These are phyloP conservation scores for Pseudonitzschia delicatissima DNA, from an alignment of 108 stramenopile genomes.

Conservation along the genomic window DNA sequence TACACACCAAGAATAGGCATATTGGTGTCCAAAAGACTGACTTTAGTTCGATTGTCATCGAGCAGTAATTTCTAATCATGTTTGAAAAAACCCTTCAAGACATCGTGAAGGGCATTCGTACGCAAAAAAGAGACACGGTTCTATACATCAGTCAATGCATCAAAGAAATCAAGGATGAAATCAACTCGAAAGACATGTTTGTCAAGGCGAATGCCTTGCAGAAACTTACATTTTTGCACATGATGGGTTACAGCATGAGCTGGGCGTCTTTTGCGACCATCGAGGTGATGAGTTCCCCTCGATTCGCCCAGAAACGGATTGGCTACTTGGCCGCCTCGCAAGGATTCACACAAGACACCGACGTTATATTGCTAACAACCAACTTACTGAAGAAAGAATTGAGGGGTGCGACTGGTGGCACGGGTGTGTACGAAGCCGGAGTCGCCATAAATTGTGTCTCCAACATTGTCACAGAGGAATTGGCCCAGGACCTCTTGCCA, in stretches of 20 bases:
- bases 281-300: conserved; percentile 92
- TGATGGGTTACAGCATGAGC: conserved; percentile 96
- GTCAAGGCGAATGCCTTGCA: conserved; percentile 94
- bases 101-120: conserved; percentile 97
- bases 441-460: conserved; percentile 95
- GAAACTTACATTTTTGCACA: conserved; percentile 97
- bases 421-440: conserved; percentile 91
- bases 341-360: conserved; percentile 92
- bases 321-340: conserved; percentile 95
- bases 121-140: conserved; percentile 91
- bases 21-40: too few relatives aligned
- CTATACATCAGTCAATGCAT: conserved; percentile 93
- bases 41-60: background rate
- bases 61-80: conserved; percentile 41
- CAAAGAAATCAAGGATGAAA: conserved; percentile 93
- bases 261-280: conserved; percentile 96
- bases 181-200: conserved; percentile 86
- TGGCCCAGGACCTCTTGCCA: conserved; percentile 89
- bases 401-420: conserved; percentile 53
- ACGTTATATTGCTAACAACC: conserved; percentile 96
- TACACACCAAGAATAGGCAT: too few relatives aligned
- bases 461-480: conserved; percentile 95
- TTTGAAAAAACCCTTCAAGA: conserved; percentile 95
- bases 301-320: conserved; percentile 95
- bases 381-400: conserved; percentile 97